phyloP scores from a whole-genome alignment of 78 protist genomes.

The Monocercomonoides exilis region DNA sequence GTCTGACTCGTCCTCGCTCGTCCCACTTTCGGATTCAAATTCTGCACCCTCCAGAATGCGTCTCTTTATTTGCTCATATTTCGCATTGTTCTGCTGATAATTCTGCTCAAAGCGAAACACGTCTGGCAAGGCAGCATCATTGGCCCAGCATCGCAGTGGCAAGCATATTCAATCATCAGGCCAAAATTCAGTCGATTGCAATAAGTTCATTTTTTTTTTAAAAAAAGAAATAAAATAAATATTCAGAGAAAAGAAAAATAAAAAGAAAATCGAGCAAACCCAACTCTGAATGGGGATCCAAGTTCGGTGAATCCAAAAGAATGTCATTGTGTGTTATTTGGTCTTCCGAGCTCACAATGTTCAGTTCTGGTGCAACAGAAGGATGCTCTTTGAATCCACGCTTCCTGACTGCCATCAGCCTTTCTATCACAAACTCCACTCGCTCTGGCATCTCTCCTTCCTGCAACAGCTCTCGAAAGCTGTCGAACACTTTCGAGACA shows the following conservation, averaged over 20 bases:
- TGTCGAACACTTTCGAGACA: slow-evolving; percentile 49
- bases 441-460: slow-evolving; percentile 78
- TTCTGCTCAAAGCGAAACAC: slow-evolving; percentile 71
- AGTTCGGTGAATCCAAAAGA: slow-evolving; percentile 46
- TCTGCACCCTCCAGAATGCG: slow-evolving; percentile 49
- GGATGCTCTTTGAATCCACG: slow-evolving; percentile 48
- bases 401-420: slow-evolving; percentile 58
- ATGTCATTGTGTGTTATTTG: slow-evolving; percentile 79
- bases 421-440: slow-evolving; percentile 83
- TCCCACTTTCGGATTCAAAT: slow-evolving; percentile 44
- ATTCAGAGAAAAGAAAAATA: background rate
- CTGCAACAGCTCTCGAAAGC: slow-evolving; percentile 71
- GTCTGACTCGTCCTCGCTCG: slow-evolving; percentile 16
- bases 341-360: slow-evolving; percentile 84
- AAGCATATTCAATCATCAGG: too few relatives aligned
- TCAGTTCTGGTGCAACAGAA: slow-evolving; percentile 53
- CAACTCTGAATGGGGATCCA: background rate
- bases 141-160: too few relatives aligned
- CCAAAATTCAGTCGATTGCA: too few relatives aligned
- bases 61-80: slow-evolving; percentile 29
- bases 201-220: too few relatives aligned
- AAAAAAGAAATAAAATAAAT: too few relatives aligned
- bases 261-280: background rate
- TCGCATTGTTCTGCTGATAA: slow-evolving; percentile 67
- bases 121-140: too few relatives aligned